phyloP scores from a whole-genome alignment of 2,329 filamentous ascomycete species.

The Lojkania enalia region DNA sequence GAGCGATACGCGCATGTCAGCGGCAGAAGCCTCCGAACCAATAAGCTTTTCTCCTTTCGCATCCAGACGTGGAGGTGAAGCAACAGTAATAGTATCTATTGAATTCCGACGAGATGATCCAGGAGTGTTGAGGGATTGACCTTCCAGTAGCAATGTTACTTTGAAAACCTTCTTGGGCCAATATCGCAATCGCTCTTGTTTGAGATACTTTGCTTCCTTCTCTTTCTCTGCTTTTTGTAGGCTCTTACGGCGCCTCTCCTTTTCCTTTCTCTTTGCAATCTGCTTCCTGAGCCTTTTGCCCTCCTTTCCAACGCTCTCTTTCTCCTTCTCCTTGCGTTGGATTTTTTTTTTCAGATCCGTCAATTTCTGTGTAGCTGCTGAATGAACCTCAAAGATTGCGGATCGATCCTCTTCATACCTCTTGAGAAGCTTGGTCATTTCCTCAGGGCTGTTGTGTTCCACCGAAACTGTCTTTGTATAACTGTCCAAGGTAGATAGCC shows the following conservation, averaged over 20 bases:
- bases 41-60: conserved; percentile 2
- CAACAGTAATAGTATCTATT: conserved; percentile 25
- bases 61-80: conserved; percentile 5
- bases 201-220: conserved; percentile 28
- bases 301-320: conserved; percentile 26
- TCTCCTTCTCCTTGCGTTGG: conserved; percentile 26
- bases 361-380: conserved; percentile 28
- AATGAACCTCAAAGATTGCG: conserved; percentile 27
- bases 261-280: conserved; percentile 28
- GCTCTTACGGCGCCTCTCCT: conserved; percentile 20
- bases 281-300: conserved; percentile 29
- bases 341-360: conserved; percentile 30
- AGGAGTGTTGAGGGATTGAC: conserved; percentile 33
- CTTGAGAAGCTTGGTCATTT: conserved; percentile 40
- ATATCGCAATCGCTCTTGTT: conserved; percentile 41
- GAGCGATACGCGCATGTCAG: conserved; percentile 35
- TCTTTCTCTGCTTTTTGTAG: conserved; percentile 22
- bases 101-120: conserved; percentile 29
- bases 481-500: conserved; percentile 37
- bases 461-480: conserved; percentile 39
- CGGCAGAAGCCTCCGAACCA: neutral
- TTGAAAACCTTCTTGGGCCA: conserved; percentile 43
- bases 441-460: conserved; percentile 32
- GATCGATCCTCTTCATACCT: conserved; percentile 39
- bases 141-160: conserved; percentile 44